Base-by-base conservation (phyloP, 257 asterid species). In the Salvia rosmarinus region DNA sequence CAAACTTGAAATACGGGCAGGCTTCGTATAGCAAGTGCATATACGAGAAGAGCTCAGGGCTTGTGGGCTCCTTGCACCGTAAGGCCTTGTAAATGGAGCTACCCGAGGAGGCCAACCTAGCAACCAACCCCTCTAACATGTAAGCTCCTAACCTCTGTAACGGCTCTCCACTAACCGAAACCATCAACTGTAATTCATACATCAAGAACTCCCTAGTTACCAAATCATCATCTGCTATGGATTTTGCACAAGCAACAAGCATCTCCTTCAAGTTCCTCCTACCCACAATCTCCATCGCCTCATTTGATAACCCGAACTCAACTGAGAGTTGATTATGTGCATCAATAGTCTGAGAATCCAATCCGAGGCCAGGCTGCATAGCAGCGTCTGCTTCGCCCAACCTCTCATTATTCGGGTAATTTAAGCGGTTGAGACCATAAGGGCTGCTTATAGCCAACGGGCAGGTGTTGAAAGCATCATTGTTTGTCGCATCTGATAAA, bases 1-100 rank as follows among this genome's bases (percentile, higher is more conserved):
- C 82, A 12, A 81, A 81, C 46, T 81, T 81, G 77, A 73, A 77
- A 71, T 68, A 80, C 3, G 81, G 84, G 56, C 84, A 80, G 35
- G 58, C 54, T 20, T 80, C 81, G 5, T 76, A 76, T 2, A 80
- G 77, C 40, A 72, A 40, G 20, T 80, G 84, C 81, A 61, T 80
- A 51, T 71, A 75, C 9, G 81, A 76, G 6, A 80, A 60, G 11
- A 67, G 73, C 49, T 76, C 84, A 2, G 75, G 39, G 51, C 79
- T 68, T 4, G 69, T 46, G 0, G 79, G 79, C 58, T 80, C 81
- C 47, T 73, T 72, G 75, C 74, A 68, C 12, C 30, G 71, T 25
- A 76, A 67, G 43, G 76, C 50, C 54, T 73, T 80, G 11, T 67
- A 80, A 14, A 80, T 80, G 42, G 76, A 67, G 71, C 77, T 76